Base-by-base conservation (phyloP, 1,139 yeast species). In the Meyerozyma carpophila region DNA sequence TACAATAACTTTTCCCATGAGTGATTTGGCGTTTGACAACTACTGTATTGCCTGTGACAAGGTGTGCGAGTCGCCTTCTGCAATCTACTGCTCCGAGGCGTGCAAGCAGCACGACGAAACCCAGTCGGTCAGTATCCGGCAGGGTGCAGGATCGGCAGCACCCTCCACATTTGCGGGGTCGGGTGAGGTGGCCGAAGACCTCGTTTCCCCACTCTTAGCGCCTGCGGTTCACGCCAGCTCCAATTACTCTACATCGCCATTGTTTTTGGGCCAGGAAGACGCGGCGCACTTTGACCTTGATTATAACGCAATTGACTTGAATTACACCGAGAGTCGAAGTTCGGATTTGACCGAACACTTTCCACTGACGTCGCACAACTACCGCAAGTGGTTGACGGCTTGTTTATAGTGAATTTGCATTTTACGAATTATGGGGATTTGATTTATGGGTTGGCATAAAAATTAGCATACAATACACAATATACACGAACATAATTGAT, bases 371-470 rank as follows among this genome's bases (percentile, higher is more conserved):
- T 65, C 71, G 29, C 66, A 68, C 46, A 70, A 70, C 54, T 70
- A 70, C 56, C 64, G 75, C 47, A 69, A 69, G 53, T 70, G 76
- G 76, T 61, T 70, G 49, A 61, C 68, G 32, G 71, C 68, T 41
- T 63, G 66, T 47, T 56, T 59, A 54, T 60, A 44, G 39, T 27
- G 29, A 16, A n/a, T 26, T 20, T 38, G 41, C 36, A 37, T 44
- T 24, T 21, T 39, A 43, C 36, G 42, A 39, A 24, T 39, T 41
- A 36, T 32, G 39, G 32, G 40, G 38, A 31, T 20, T 41, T 37
- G 27, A 25, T 36, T 32, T 40, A 32, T 27, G 34, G 37, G 42
- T 31, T 31, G 32, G 32, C 32, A 31, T 31, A 27, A 41, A 38
- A 24, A 16, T 16, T 31, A 31, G 34, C 34, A 31, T 31, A n/a